Evolutionary conservation across 306 rosid genomes (phyloP).

Genomic region (apple (Malus domestica)): DNA sequence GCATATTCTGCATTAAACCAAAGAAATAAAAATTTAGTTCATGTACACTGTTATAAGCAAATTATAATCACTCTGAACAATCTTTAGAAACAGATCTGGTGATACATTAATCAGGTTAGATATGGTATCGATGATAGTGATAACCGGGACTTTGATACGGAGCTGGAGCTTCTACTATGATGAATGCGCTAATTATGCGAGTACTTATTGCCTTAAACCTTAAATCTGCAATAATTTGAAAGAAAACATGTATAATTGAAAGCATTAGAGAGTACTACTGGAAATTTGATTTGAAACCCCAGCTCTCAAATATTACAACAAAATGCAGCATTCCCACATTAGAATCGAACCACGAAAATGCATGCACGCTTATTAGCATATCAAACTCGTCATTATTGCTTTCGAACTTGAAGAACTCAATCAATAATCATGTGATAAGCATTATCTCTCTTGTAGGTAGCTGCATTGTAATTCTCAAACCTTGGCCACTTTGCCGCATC

Average conservation of each 20-base stretch:
- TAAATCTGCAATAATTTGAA: neutral
- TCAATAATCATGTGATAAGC: too few species aligned
- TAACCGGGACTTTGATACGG: too few species aligned
- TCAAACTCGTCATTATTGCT: neutral
- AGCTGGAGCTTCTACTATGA: too few species aligned
- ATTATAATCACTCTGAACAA: neutral
- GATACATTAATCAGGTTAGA: neutral
- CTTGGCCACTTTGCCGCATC: neutral
- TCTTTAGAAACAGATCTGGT: neutral
- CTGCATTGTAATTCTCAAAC: too few species aligned
- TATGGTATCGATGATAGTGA: neutral
- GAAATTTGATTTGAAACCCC: neutral
- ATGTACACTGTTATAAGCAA: neutral
- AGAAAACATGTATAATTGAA: neutral
- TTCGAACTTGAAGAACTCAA: neutral
- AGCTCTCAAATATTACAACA: neutral
- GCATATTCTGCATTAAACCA: neutral
- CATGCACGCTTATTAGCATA: neutral
- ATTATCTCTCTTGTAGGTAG: too few species aligned
- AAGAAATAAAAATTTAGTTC: neutral
- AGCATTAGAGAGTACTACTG: neutral
- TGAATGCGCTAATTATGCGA: neutral
- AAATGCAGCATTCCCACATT: neutral
- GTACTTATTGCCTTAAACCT: neutral
- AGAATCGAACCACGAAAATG: neutral